Base-by-base conservation (phyloP, 768 basidiomycete species). In the Lactarius psammicola region DNA sequence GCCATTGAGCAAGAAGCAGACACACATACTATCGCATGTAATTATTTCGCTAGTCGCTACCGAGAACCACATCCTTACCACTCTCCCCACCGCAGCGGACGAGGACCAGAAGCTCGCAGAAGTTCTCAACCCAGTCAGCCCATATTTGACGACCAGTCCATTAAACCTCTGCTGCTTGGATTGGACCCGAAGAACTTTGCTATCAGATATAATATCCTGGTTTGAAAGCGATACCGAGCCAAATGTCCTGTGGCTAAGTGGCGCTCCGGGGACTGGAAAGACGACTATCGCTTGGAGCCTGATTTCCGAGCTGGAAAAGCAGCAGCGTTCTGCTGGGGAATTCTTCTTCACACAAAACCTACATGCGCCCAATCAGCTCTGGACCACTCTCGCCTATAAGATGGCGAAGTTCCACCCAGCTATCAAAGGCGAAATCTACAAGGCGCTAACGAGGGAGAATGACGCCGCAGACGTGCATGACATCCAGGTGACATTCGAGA, bases 251-350 rank as follows among this genome's bases (percentile, higher is more conserved):
- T 67, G 65, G 68, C 60, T 69, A n/a, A 11, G 33, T 26, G 68
- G 68, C 60, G 65, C 60, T 38, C 65, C 68, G 2, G 68, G 68
- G 2, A 44, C 68, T 2, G 68, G 68, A 23, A 69, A 69, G 49
- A 67, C 68, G 3, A 15, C 61, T 3, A 60, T 69, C 36, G 42
- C 61, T 10, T 66, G 56, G 42, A 67, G 65, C 23, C 18, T 69
- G 42, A 59, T 69, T 17, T 57, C 54, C 15, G 61, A 60, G n/a
- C 40, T 69, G 2, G 46, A 60, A 26, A 28, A 34, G 34, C 57
- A 59, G 57, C 68, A 69, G 38, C 65, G 68, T 7, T 63, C 10
- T 9, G 68, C 65, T 0, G 51, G 63, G 26, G 28, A 23, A 8
- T 69, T 67, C 31, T 60, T 66, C 36, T 66, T 60, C n/a, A 5